Base-by-base conservation (phyloP, 345 rosid species). In the Limnanthes douglasii region DNA sequence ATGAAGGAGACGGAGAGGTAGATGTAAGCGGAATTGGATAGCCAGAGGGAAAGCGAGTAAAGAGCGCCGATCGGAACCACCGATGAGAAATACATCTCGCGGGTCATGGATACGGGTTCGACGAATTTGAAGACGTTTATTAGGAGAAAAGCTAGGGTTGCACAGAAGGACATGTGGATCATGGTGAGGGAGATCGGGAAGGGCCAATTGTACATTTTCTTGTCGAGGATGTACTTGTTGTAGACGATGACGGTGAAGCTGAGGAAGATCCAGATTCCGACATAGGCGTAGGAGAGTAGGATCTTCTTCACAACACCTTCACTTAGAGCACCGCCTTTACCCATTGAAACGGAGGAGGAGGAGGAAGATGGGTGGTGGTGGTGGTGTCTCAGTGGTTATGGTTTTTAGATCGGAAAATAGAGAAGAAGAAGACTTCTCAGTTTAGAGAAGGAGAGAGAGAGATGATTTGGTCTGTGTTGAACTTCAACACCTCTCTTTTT, bases 191-290 rank as follows among this genome's bases (percentile, higher is more conserved):
- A 82, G 46, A 86, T 69, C 3, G 97, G 97, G 67, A 61, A 86
- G 0, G 97, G 97, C 97, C 97, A 86, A 51, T 82, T 78, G 65
- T 86, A 86, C 77, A 86, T 62, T 70, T 86, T 78, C 53, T 75
- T 75, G 73, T 82, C 97, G 26, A 86, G 86, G 86, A 86, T 86
- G 79, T 78, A 86, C 46, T 86, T 86, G 78, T 86, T 86, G 93
- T 75, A 86, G 34, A 86, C 94, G 61, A 86, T 86, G 39, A 86
- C 97, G 29, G 94, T 75, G 82, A 86, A 86, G 59, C 85, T 72
- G 28, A 86, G 85, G 81, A 78, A 86, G 97, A 86, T 82, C 97
- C 97, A 86, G 53, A 82, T 59, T 20, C 70, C 88, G 0, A 86
- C 97, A 53, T 86, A 86, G 28, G 82, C 45, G 94, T 86, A 86